These are phyloP conservation scores for Aspergillus bombycis DNA, from an alignment of 2,329 filamentous ascomycete genomes.

Conservation along the genomic window DNA sequence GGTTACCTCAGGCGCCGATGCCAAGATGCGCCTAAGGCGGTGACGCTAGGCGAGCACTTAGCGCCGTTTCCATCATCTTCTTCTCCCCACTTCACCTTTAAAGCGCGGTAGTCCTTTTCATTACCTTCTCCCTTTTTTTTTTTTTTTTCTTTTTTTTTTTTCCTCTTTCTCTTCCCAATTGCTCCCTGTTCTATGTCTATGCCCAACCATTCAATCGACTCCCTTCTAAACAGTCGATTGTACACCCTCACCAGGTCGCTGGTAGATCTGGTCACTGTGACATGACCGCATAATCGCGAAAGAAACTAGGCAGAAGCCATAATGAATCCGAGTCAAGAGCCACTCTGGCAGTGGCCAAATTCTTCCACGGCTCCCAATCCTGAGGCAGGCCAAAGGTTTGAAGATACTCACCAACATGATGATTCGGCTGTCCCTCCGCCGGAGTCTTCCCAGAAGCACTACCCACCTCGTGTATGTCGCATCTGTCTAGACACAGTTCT, in stretches of 20 bases:
- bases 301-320: slow-evolving; percentile 7
- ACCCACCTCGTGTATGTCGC: slow-evolving; percentile 76
- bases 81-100: slow-evolving; percentile 14
- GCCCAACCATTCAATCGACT: neutral
- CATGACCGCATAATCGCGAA: slow-evolving; percentile 12
- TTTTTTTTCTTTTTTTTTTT: slow-evolving; percentile 21
- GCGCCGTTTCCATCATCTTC: slow-evolving; percentile 13
- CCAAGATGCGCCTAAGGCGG: slow-evolving; percentile 24
- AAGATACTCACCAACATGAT: slow-evolving; percentile 17
- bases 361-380: slow-evolving; percentile 14
- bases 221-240: slow-evolving; percentile 1
- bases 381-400: slow-evolving; percentile 13
- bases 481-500: slow-evolving; percentile 80
- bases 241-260: slow-evolving; percentile 15
- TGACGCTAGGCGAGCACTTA: slow-evolving; percentile 30
- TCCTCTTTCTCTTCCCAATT: slow-evolving; percentile 16
- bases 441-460: slow-evolving; percentile 52
- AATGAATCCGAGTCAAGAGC: slow-evolving; percentile 27
- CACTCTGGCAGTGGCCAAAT: slow-evolving; percentile 31
- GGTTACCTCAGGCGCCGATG: slow-evolving; percentile 12
- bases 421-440: slow-evolving; percentile 20
- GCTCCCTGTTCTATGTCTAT: neutral
- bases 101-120: slow-evolving; percentile 4
- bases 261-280: slow-evolving; percentile 19
- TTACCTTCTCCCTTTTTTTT: slow-evolving; percentile 17